Evolutionary conservation across 1,139 yeast species (phyloP).

Genomic region (Geotrichum citri-aurantii): DNA sequence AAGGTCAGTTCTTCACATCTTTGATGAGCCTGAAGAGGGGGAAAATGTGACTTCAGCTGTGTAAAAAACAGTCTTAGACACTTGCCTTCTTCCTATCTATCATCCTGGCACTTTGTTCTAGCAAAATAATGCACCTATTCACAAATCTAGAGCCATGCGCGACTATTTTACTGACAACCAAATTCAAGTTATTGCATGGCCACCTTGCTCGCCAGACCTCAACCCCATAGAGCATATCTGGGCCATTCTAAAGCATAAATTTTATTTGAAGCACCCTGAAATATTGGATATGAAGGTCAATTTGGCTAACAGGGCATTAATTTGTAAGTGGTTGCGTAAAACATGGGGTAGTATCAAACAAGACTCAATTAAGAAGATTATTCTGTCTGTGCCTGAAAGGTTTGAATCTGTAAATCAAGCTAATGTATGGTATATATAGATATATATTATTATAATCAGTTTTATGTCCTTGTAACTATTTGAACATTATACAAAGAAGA

Average conservation of each 20-base stretch:
- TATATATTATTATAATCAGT: no score
- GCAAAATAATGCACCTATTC: not conserved
- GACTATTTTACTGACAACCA: not conserved
- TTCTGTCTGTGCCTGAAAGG: constrained; percentile 49
- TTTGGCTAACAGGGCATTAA: no score
- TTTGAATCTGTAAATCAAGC: constrained; percentile 76
- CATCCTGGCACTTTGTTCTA: not conserved
- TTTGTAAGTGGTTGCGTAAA: no score
- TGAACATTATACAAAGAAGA: no score
- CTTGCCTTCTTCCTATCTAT: not conserved
- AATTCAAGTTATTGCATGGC: not conserved
- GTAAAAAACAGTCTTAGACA: not conserved
- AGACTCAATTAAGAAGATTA: not conserved
- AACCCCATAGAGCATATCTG: not conserved
- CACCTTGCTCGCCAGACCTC: not conserved
- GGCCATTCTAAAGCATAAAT: not conserved
- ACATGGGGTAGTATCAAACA: no score
- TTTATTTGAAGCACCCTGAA: not conserved
- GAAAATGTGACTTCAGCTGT: not conserved
- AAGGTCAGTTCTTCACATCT: not conserved
- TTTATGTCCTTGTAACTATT: no score
- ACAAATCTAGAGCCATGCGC: not conserved
- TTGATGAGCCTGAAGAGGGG: not conserved
- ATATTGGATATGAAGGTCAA: not conserved
- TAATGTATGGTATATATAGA: no score